Evolutionary conservation across 306 rosid species (phyloP).

Genomic region (Cicer arietinum): DNA sequence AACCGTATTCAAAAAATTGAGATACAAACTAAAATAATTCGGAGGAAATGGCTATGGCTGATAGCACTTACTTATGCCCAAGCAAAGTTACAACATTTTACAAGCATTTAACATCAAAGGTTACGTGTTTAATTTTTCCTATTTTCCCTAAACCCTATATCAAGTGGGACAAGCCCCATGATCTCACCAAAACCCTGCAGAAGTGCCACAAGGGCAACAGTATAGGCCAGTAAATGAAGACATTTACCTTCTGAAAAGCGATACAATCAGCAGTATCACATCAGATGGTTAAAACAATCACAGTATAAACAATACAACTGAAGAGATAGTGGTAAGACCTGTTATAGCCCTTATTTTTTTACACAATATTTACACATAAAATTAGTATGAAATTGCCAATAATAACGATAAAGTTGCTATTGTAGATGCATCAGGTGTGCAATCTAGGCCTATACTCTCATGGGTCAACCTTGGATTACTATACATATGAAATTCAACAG

Average conservation of each 20-base stretch:
- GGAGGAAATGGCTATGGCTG: slow-evolving; percentile 2
- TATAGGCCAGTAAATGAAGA: slow-evolving; percentile 17
- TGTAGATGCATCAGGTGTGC: slow-evolving; percentile 33
- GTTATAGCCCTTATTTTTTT: neutral
- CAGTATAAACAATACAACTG: slow-evolving; percentile 13
- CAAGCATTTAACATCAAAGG: slow-evolving; percentile 16
- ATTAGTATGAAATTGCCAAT: slow-evolving; percentile 1
- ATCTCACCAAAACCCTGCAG: neutral
- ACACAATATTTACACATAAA: neutral
- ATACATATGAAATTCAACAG: slow-evolving; percentile 10
- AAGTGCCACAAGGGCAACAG: slow-evolving; percentile 1
- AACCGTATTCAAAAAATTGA: slow-evolving; percentile 12
- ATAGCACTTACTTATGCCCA: slow-evolving; percentile 19
- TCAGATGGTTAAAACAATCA: slow-evolving; percentile 18
- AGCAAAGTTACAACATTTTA: slow-evolving; percentile 7
- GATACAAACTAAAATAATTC: neutral
- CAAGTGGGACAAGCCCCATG: slow-evolving; percentile 17
- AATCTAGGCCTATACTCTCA: slow-evolving; percentile 13
- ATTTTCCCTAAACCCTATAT: neutral
- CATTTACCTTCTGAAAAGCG: slow-evolving; percentile 16
- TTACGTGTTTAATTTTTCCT: neutral
- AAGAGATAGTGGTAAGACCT: slow-evolving; percentile 13
- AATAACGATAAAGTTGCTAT: slow-evolving; percentile 22
- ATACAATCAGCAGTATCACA: slow-evolving; percentile 12
- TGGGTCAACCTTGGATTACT: slow-evolving; percentile 24